These are phyloP conservation scores for Kickxella alabastrina DNA, from an alignment of 192 early-diverging fungal genomes.

Conservation along the genomic window DNA sequence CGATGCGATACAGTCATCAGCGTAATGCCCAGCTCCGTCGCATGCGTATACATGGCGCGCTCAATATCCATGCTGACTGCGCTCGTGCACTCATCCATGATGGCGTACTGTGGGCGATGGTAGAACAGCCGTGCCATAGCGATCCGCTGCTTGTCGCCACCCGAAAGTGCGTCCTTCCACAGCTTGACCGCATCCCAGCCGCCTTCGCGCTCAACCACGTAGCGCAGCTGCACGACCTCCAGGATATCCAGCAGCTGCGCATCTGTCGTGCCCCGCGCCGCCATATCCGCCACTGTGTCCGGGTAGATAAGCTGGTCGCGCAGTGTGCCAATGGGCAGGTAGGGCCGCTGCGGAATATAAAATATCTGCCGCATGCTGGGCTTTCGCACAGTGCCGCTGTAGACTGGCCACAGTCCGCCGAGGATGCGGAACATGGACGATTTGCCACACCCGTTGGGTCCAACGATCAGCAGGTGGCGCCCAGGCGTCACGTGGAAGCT, in stretches of 20 bases:
- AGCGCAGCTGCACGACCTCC: conserved; percentile 74
- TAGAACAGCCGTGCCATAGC: conserved; percentile 97
- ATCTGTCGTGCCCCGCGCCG: conserved; percentile 65
- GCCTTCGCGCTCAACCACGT: conserved; percentile 85
- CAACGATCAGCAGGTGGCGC: conserved; percentile 87
- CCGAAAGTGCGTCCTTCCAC: conserved; percentile 92
- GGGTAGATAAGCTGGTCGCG: conserved; percentile 99
- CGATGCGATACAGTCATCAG: conserved; percentile 95
- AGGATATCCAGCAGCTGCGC: conserved; percentile 74
- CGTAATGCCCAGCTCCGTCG: conserved; percentile 77
- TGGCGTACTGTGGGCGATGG: conserved; percentile 91
- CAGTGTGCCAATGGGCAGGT: conserved; percentile 87
- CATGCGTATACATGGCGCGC: conserved; percentile 83
- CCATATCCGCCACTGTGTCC: conserved; percentile 79
- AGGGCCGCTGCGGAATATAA: conserved; percentile 99
- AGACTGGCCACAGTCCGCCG: conserved; percentile 94
- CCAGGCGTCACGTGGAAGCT: conserved; percentile 87
- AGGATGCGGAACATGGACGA: conserved; percentile 94
- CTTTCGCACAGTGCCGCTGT: conserved; percentile 72
- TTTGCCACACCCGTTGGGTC: conserved; percentile 95
- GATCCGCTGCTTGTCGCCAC: conserved; percentile 94
- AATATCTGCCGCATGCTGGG: conserved; percentile 85
- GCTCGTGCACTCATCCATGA: conserved; percentile 91
- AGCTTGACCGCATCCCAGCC: conserved; percentile 84
- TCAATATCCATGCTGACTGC: conserved; percentile 96